Percentiles rank a stretch among this genome's conserved stretches.
phyloP scores from a whole-genome alignment of 805 yeast species.

The Scheffersomyces coipomensis region DNA sequence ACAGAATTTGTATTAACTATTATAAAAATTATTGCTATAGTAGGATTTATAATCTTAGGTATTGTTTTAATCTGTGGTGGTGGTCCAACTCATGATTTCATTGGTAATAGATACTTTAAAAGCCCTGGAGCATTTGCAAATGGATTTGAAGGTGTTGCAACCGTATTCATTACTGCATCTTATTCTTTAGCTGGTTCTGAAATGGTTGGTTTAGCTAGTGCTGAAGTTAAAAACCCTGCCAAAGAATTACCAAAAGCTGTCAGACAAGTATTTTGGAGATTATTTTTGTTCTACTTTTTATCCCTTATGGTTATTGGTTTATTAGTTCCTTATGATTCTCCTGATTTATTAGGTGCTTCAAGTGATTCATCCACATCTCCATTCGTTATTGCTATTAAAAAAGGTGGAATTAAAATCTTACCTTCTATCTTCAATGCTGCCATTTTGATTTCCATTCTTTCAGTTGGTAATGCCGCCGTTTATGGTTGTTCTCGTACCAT shows the following conservation, averaged over 20 bases:
- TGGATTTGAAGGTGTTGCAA: conserved; percentile 38
- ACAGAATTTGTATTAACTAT: conserved; percentile 32
- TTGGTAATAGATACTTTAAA: conserved; percentile 32
- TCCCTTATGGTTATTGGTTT: conserved; percentile 34
- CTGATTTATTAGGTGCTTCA: conserved; percentile 46
- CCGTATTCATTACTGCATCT: conserved; percentile 37
- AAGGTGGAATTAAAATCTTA: conserved; percentile 60
- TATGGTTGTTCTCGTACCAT: conserved; percentile 73
- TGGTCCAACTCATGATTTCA: conserved; percentile 35
- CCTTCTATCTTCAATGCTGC: conserved; percentile 77
- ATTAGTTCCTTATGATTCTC: conserved; percentile 51
- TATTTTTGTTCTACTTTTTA: conserved; percentile 36
- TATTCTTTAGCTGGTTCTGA: conserved; percentile 37
- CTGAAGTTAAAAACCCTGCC: conserved; percentile 39
- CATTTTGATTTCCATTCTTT: conserved; percentile 66
- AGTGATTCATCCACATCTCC: conserved; percentile 66
- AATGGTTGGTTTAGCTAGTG: conserved; percentile 37
- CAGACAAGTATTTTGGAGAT: conserved; percentile 44
- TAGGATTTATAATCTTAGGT: conserved; percentile 36
- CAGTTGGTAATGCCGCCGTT: conserved; percentile 76
- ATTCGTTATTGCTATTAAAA: conserved; percentile 66
- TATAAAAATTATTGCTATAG: conserved; percentile 32
- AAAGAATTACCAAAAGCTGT: conserved; percentile 40
- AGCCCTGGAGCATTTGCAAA: conserved; percentile 32
- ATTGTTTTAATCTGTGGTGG: conserved; percentile 37